Evolutionary conservation across 768 basidiomycete species (phyloP).

Genomic region (Mycena filopes): DNA sequence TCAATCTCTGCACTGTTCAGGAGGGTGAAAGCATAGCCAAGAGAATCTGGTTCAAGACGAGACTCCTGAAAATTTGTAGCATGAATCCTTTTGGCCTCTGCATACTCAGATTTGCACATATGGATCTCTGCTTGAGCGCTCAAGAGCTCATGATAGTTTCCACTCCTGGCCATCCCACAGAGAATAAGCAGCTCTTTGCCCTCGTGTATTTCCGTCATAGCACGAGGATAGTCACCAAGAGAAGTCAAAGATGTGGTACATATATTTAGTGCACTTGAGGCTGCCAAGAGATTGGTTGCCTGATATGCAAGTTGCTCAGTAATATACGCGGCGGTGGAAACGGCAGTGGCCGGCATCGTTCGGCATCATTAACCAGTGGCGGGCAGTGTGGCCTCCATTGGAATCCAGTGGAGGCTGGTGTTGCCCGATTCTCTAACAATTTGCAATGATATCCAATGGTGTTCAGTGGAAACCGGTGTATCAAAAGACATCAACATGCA

Average conservation of each 20-base stretch:
- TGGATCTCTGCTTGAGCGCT: not conserved
- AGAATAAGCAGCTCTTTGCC: not conserved
- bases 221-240: not conserved
- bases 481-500: no score
- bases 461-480: no score
- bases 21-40: not conserved
- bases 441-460: no score
- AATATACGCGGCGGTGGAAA: no score
- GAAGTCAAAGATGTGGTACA: not conserved
- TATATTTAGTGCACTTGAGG: not conserved
- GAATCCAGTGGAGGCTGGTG: no score
- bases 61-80: not conserved
- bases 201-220: not conserved
- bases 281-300: not conserved
- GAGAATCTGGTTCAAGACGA: not conserved
- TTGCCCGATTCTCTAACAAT: no score
- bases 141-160: not conserved
- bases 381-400: no score
- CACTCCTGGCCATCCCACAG: not conserved
- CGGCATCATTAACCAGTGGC: no score
- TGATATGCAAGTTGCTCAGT: not conserved
- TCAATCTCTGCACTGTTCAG: constrained; percentile 3
- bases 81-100: not conserved
- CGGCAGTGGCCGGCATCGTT: no score
- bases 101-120: constrained; percentile 3